Base-by-base conservation (phyloP, 768 basidiomycete genomes). In the Psilocybe sp. region DNA sequence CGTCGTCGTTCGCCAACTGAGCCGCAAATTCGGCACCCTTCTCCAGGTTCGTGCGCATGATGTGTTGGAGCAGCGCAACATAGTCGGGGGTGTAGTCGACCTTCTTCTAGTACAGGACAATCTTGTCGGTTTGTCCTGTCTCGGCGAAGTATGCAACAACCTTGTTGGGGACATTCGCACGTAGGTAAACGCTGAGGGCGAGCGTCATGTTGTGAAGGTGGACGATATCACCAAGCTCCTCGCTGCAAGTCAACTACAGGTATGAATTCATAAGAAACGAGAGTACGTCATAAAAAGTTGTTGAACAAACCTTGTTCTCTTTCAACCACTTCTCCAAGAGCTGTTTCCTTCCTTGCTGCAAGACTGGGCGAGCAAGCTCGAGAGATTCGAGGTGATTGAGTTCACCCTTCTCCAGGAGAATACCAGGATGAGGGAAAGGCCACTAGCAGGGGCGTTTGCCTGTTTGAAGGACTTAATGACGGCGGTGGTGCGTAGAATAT, bases 61-160 rank as follows among this genome's bases (percentile, higher is more conserved):
- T 77, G 69, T 98, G 96, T 66, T 98, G 97, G 35, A 99, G 73
- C 16, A 99, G 80, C 10, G 85, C 80, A 35, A 90, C 86, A 69
- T 92, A 99, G 63, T 98, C 97, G 6, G 97, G 97, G 15, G 74
- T 81, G 65, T 97, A 94, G 23, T 84, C 87, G 51, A 98, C 96
- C 66, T 98, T 97, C 82, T 98, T 98, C 3, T 93, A 87, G 67
- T 99, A 99, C 2, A 98, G 72, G 14, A 98, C 81, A 52, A 99
- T 99, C 78, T 99, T 99, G 70, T 98, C 95, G 35, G 85, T 97
- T 69, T 99, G 97, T 14, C 96, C 97, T 0, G 93, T 93, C 74
- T 99, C 97, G 5, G 96, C 97, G 66, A 99, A 99, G 77, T 94
- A 98, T 4, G 97, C 97, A 50, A 98, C 85, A 63, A 98, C 96